A percentile compares a stretch with the other conserved stretches of the same genome.
Evolutionary conservation across 176 grass and related monocot species (phyloP).

Genomic region (Dendrocalamus sinicus): DNA sequence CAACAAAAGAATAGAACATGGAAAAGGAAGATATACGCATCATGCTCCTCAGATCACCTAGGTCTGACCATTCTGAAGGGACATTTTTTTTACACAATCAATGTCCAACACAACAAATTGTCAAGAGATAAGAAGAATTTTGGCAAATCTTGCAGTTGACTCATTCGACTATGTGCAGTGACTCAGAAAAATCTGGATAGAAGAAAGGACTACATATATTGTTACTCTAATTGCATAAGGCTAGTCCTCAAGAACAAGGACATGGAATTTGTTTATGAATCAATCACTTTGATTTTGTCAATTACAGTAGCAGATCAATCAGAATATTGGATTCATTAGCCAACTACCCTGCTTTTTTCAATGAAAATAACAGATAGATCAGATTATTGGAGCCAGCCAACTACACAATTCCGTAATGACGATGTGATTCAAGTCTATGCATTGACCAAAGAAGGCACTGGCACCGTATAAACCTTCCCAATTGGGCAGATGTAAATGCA

Average conservation of each 20-base stretch:
- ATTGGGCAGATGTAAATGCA: not conserved
- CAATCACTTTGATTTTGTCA: slow-evolving; percentile 25
- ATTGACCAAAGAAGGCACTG: slow-evolving; percentile 15
- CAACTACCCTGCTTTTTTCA: not conserved
- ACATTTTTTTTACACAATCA: not conserved
- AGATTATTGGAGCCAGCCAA: slow-evolving; percentile 1
- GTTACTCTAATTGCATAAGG: slow-evolving; percentile 1
- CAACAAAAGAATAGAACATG: not conserved
- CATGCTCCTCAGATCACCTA: not conserved
- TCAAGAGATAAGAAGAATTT: slow-evolving; percentile 1
- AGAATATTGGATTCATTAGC: not conserved
- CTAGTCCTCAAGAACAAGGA: not conserved
- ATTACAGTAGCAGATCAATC: not conserved
- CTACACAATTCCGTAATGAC: not conserved
- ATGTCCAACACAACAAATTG: not conserved
- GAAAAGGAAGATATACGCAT: not conserved
- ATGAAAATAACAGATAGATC: not conserved
- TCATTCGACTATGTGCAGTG: not conserved
- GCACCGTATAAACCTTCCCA: not conserved
- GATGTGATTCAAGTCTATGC: not conserved
- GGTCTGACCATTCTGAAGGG: not conserved
- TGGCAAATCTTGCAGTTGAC: not conserved
- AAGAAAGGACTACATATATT: not conserved
- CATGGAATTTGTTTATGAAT: slow-evolving; percentile 11
- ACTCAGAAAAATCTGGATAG: not conserved